Conservation (phyloP, 176 grass and related monocot species). For the Cenchrus americanus region DNA sequence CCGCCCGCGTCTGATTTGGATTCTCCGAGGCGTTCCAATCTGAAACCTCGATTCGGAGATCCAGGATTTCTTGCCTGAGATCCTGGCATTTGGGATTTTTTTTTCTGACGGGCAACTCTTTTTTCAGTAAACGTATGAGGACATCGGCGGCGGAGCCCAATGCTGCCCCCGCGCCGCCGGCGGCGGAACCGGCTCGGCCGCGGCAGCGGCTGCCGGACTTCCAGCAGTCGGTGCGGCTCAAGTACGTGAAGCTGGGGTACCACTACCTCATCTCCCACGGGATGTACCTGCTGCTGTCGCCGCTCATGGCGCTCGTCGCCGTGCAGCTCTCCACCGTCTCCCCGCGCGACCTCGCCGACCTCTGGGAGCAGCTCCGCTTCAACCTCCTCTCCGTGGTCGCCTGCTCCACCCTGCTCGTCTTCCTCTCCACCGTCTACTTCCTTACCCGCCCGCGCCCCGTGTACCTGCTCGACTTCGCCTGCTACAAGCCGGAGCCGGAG, state of each 20-base stretch:
- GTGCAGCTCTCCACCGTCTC: slow-evolving; percentile 85
- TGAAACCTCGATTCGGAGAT: slow-evolving; percentile 16
- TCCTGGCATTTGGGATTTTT: slow-evolving; percentile 30
- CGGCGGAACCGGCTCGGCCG: slow-evolving; percentile 9
- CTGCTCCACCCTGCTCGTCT: slow-evolving; percentile 90
- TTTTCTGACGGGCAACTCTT: slow-evolving; percentile 20
- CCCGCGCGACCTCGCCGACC: slow-evolving; percentile 54
- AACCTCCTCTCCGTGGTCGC: slow-evolving; percentile 73
- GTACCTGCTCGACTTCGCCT: slow-evolving; percentile 89
- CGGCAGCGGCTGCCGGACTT: slow-evolving; percentile 76
- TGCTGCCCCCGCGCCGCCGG: not conserved
- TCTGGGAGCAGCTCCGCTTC: slow-evolving; percentile 79
- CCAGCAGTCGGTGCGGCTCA: slow-evolving; percentile 92
- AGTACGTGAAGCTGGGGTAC: slow-evolving; percentile 98
- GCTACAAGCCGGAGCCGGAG: slow-evolving; percentile 83
- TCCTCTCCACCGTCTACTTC: slow-evolving; percentile 95
- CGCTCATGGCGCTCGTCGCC: slow-evolving; percentile 68
- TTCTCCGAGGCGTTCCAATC: not conserved
- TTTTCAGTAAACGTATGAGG: slow-evolving; percentile 27
- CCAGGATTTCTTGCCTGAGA: slow-evolving; percentile 29
- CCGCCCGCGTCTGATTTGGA: slow-evolving; percentile 23
- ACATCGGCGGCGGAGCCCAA: slow-evolving; percentile 40
- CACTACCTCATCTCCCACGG: slow-evolving; percentile 95
- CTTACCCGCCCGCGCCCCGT: slow-evolving; percentile 83
- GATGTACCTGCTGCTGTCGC: slow-evolving; percentile 86